These are phyloP conservation scores for Trichoderma arundinaceum DNA, from an alignment of 2,329 filamentous ascomycete species.

Conservation along the genomic window DNA sequence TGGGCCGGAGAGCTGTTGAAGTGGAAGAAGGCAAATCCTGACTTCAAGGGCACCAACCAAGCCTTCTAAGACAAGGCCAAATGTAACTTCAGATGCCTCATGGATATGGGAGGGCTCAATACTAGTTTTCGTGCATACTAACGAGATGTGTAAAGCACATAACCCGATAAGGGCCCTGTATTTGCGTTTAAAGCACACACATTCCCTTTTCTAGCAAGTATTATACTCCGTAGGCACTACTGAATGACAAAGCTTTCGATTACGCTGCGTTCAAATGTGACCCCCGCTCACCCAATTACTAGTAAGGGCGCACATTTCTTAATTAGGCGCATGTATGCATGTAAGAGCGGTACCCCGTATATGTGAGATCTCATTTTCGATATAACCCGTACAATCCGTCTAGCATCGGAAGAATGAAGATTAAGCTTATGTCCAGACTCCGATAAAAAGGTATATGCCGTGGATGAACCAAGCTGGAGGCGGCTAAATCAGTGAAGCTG, in stretches of 20 bases:
- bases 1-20: constrained; percentile 22
- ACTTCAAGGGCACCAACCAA: constrained; percentile 18
- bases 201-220: not conserved
- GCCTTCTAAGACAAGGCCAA: not conserved
- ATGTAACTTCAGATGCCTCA: not conserved
- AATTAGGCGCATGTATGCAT: not conserved
- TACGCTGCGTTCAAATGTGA: not conserved
- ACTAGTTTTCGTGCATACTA: not conserved
- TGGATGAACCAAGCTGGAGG: not conserved
- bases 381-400: not conserved
- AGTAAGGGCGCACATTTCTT: not conserved
- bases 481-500: not conserved
- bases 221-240: too few relatives aligned
- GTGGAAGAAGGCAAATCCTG: constrained; percentile 25
- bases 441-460: not conserved
- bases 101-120: not conserved
- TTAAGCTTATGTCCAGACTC: too few relatives aligned
- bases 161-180: too few relatives aligned
- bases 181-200: not conserved
- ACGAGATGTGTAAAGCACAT: too few relatives aligned
- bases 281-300: not conserved
- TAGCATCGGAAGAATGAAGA: not conserved
- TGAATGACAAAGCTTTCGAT: not conserved
- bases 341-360: not conserved
- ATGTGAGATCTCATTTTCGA: not conserved